Evolutionary conservation across 2,329 filamentous ascomycete genomes (phyloP).

Genomic region (Diaporthe sp.): DNA sequence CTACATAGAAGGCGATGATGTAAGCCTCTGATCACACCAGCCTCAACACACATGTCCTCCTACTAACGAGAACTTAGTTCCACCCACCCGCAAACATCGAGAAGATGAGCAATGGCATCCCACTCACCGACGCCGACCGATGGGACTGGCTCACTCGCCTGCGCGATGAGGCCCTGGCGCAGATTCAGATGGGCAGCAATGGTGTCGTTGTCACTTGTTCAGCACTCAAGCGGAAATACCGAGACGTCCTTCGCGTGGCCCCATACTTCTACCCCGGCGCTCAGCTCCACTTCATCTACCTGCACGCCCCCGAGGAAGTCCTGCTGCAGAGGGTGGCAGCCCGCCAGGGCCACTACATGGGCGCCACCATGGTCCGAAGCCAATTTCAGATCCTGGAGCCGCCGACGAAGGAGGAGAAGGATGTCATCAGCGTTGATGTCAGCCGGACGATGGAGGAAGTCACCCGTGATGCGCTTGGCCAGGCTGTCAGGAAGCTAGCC

Average conservation of each 20-base stretch:
- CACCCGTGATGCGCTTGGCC: constrained; percentile 66
- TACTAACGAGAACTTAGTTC: constrained; percentile 62
- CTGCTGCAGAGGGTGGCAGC: constrained; percentile 79
- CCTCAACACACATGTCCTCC: neutral
- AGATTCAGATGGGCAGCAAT: constrained; percentile 65
- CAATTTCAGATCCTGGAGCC: constrained; percentile 91
- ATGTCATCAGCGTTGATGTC: constrained; percentile 79
- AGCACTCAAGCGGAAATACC: constrained; percentile 95
- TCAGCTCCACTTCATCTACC: constrained; percentile 92
- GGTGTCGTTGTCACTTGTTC: constrained; percentile 97
- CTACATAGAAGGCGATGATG: constrained; percentile 83
- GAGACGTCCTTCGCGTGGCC: constrained; percentile 87
- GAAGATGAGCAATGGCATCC: constrained; percentile 88
- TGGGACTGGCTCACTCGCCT: constrained; percentile 95
- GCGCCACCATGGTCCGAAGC: constrained; percentile 92
- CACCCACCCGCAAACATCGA: constrained; percentile 83
- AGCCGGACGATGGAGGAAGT: constrained; percentile 69
- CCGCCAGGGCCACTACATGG: constrained; percentile 93
- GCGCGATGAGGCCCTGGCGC: constrained; percentile 73
- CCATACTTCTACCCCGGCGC: constrained; percentile 79
- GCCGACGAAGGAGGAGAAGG: constrained; percentile 75
- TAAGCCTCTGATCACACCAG: constrained; percentile 53
- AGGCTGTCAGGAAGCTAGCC: constrained; percentile 65
- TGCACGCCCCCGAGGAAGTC: constrained; percentile 80
- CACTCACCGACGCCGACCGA: constrained; percentile 90